A percentile compares a stretch with the other conserved stretches of the same genome.
These are phyloP conservation scores for Nephelium lappaceum DNA, from an alignment of 345 rosid genomes.

Conservation along the genomic window DNA sequence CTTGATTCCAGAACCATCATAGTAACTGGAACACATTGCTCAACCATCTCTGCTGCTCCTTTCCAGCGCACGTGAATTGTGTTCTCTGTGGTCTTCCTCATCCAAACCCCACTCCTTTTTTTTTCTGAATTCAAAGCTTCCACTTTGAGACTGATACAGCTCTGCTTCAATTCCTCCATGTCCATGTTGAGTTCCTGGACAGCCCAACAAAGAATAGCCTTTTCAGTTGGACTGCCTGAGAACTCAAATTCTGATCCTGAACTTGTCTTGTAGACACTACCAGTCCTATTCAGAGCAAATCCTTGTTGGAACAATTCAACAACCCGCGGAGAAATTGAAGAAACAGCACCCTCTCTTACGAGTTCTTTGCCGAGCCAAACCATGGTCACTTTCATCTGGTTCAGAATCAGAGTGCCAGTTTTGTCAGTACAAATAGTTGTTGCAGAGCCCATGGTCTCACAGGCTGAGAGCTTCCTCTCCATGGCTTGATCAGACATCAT, in stretches of 20 bases:
- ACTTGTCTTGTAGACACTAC: conserved; percentile 40
- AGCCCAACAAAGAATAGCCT: conserved; percentile 78
- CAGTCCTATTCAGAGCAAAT: conserved; percentile 65
- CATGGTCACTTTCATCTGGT: conserved; percentile 64
- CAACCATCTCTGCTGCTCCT: conserved; percentile 80
- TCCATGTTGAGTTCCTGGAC: conserved; percentile 42
- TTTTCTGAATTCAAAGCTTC: conserved; percentile 76
- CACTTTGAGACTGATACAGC: conserved; percentile 44
- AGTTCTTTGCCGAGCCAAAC: conserved; percentile 64
- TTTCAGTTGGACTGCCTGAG: conserved; percentile 76
- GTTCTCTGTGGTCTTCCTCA: conserved; percentile 38
- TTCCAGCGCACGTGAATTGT: conserved; percentile 66
- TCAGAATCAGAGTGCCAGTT: conserved; percentile 81
- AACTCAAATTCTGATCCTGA: conserved; percentile 44
- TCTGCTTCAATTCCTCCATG: conserved; percentile 39
- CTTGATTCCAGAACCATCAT: conserved; percentile 47
- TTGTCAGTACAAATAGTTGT: conserved; percentile 74
- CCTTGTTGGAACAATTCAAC: conserved; percentile 59
- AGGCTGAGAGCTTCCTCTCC: conserved; percentile 78
- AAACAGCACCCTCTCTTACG: conserved; percentile 5
- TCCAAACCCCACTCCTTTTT: conserved; percentile 63
- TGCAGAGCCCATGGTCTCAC: conserved; percentile 93
- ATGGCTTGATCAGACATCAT: conserved; percentile 84
- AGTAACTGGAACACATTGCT: conserved; percentile 62
- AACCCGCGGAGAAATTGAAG: conserved; percentile 35